These are phyloP conservation scores for Prunella vulgaris DNA, from an alignment of 257 asterid genomes.

Conservation along the genomic window DNA sequence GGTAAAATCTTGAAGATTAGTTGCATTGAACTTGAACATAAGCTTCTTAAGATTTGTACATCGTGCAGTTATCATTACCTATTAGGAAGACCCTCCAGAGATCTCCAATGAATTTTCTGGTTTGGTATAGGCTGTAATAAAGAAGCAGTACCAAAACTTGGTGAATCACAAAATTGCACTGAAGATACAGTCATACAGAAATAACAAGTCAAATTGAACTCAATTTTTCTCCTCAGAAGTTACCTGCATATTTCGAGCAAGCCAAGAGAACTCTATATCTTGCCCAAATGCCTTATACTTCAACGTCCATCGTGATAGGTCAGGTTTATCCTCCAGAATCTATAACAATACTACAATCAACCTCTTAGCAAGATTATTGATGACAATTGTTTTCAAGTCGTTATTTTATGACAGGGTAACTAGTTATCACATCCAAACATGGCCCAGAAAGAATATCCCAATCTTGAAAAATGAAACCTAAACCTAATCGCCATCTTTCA, in stretches of 20 bases:
- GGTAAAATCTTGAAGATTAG: background rate
- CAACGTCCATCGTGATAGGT: conserved; percentile 80
- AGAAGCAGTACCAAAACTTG: background rate
- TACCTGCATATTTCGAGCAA: conserved; percentile 95
- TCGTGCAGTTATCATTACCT: conserved; percentile 36
- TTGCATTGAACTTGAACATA: background rate
- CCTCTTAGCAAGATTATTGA: conserved; percentile 8
- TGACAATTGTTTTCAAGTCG: background rate
- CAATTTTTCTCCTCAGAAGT: background rate
- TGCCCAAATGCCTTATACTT: conserved; percentile 90
- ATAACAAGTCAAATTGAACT: background rate
- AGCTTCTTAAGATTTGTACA: background rate
- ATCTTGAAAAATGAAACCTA: background rate
- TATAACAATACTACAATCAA: conserved; percentile 32
- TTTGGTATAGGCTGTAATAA: conserved; percentile 68
- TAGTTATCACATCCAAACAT: background rate
- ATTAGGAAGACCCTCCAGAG: conserved; percentile 95
- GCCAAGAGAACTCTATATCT: conserved; percentile 86
- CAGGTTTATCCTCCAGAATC: conserved; percentile 90
- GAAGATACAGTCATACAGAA: background rate
- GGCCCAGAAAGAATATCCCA: background rate
- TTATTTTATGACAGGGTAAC: background rate
- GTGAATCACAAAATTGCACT: background rate
- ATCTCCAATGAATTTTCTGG: conserved; percentile 97
- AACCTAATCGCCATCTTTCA: background rate